Conservation (phyloP, 306 rosid genomes). For the Luffa aegyptiaca region DNA sequence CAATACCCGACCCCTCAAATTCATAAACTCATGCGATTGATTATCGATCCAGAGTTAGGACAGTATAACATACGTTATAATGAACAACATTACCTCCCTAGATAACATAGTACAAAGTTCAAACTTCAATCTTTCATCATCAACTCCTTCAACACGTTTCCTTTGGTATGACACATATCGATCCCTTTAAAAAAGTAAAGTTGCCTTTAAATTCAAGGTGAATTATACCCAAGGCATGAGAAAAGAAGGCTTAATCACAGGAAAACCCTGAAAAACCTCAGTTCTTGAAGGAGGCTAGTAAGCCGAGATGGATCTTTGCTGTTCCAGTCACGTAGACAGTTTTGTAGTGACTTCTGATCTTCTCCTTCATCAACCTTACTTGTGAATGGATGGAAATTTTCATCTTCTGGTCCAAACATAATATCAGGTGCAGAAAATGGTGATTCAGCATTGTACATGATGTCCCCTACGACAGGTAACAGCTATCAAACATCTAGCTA, state of each 20-base stretch:
- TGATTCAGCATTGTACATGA: constrained; percentile 45
- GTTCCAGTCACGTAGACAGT: constrained; percentile 53
- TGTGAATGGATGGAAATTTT: constrained; percentile 53
- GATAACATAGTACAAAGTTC: constrained; percentile 70
- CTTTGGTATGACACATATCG: constrained; percentile 52
- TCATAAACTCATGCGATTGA: not conserved
- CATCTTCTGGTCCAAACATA: constrained; percentile 73
- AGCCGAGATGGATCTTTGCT: constrained; percentile 63
- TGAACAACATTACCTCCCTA: constrained; percentile 56
- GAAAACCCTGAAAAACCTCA: constrained; percentile 35
- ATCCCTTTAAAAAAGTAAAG: constrained; percentile 39
- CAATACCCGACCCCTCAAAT: not conserved
- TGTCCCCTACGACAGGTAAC: constrained; percentile 52
- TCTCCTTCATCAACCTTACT: constrained; percentile 23
- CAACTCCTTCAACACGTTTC: constrained; percentile 61
- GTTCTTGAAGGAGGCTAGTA: constrained; percentile 48
- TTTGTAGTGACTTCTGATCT: constrained; percentile 14
- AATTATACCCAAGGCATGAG: not conserved
- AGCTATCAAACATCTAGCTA: not conserved
- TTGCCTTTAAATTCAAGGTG: not conserved
- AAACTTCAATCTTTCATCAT: constrained; percentile 81
- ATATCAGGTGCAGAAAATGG: constrained; percentile 75
- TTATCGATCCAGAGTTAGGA: not conserved
- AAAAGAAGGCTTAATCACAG: not conserved
- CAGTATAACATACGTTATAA: not conserved